phyloP scores from a whole-genome alignment of 2,329 filamentous ascomycete species.

The Setomelanomma holmii region DNA sequence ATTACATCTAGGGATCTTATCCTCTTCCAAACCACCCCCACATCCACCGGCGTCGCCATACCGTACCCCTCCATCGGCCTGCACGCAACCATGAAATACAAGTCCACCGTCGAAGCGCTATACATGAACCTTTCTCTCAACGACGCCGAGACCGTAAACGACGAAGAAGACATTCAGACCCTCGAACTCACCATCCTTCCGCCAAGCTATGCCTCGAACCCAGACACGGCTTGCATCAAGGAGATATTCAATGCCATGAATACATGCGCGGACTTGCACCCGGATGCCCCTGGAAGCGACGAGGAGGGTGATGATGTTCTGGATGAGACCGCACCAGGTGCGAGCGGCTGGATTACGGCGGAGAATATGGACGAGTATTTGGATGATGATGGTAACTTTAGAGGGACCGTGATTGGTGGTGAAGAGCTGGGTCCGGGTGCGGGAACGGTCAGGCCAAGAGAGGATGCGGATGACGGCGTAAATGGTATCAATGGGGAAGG shows the following conservation, averaged over 20 bases:
- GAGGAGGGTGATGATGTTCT: constrained; percentile 58
- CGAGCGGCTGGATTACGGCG: constrained; percentile 85
- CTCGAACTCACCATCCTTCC: constrained; percentile 74
- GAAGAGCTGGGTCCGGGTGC: constrained; percentile 46
- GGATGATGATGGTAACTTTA: constrained; percentile 50
- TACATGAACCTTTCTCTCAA: constrained; percentile 53
- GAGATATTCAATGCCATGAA: constrained; percentile 74
- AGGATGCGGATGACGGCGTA: constrained; percentile 37
- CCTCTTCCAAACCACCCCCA: constrained; percentile 65
- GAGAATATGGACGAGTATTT: constrained; percentile 83
- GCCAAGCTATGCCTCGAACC: constrained; percentile 29
- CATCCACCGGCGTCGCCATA: constrained; percentile 69
- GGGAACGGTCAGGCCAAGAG: constrained; percentile 44
- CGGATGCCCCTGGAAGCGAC: constrained; percentile 68
- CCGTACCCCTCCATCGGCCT: constrained; percentile 78
- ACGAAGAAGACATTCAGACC: constrained; percentile 69
- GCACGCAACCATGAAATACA: constrained; percentile 72
- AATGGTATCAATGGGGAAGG: constrained; percentile 34
- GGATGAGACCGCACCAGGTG: constrained; percentile 69
- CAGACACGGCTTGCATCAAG: constrained; percentile 45
- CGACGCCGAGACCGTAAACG: constrained; percentile 61
- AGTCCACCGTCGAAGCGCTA: constrained; percentile 40
- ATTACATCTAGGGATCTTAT: constrained; percentile 58
- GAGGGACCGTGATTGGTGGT: constrained; percentile 34
- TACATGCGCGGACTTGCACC: constrained; percentile 77